phyloP scores from a whole-genome alignment of 2,329 filamentous ascomycete species.

The Cercospora janseana region DNA sequence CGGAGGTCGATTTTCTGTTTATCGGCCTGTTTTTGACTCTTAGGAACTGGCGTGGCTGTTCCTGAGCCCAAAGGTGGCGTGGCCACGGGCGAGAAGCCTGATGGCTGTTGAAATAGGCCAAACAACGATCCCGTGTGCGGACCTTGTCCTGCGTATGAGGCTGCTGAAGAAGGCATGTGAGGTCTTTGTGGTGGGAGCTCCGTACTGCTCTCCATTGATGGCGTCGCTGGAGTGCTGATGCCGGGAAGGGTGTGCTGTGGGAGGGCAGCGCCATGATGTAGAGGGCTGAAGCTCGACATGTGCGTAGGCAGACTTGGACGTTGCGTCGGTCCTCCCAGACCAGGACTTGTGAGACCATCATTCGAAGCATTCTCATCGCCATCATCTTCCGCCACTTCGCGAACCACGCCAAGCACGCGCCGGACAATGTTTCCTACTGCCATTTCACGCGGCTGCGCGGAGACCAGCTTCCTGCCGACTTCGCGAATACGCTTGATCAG shows the following conservation, averaged over 20 bases:
- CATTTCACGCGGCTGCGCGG: slow-evolving; percentile 85
- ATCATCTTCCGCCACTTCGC: slow-evolving; percentile 84
- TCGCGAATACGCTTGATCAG: slow-evolving; percentile 77
- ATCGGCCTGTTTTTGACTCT: slow-evolving; percentile 36
- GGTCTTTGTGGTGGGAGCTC: slow-evolving; percentile 48
- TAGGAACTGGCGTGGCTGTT: slow-evolving; percentile 36
- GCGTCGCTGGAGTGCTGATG: slow-evolving; percentile 11
- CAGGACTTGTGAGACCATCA: slow-evolving; percentile 52
- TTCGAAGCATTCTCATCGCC: slow-evolving; percentile 57
- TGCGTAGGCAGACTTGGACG: slow-evolving; percentile 36
- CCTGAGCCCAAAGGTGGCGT: slow-evolving; percentile 16
- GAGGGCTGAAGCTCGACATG: slow-evolving; percentile 50
- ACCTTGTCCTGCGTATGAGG: slow-evolving; percentile 58
- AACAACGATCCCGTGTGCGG: slow-evolving; percentile 72
- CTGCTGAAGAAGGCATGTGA: slow-evolving; percentile 60
- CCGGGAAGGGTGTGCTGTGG: slow-evolving; percentile 10
- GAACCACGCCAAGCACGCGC: slow-evolving; percentile 82
- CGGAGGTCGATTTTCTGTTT: slow-evolving; percentile 63
- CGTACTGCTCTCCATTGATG: slow-evolving; percentile 27
- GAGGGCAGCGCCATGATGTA: slow-evolving; percentile 43
- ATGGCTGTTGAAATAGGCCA: slow-evolving; percentile 63
- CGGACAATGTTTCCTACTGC: slow-evolving; percentile 93
- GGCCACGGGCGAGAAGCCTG: slow-evolving; percentile 50
- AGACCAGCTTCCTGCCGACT: slow-evolving; percentile 72
- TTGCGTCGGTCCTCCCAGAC: slow-evolving; percentile 24